Percentiles rank a stretch among this genome's conserved stretches.
Conservation (phyloP, 139 green algal species). For the Micromonas commoda region DNA sequence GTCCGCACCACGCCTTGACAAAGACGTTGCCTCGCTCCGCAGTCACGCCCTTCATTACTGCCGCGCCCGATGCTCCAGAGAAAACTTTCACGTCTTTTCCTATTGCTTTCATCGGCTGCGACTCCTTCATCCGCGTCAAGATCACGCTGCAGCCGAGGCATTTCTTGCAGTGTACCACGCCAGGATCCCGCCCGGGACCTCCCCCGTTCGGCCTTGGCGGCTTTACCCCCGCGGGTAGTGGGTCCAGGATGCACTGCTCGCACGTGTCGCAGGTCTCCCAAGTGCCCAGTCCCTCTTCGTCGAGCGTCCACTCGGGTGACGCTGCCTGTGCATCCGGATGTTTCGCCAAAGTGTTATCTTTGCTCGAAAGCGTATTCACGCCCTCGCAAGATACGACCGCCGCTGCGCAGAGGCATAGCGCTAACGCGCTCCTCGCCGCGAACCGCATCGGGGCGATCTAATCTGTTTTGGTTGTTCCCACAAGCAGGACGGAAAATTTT, state of each 20-base stretch:
- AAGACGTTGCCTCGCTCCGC: not conserved
- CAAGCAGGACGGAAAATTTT: too few species aligned
- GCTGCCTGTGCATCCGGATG: not conserved
- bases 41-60: not conserved
- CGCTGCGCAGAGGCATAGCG: too few species aligned
- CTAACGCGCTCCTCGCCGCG: too few species aligned
- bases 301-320: not conserved
- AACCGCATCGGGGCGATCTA: too few species aligned
- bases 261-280: constrained; percentile 20
- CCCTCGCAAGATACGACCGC: too few species aligned
- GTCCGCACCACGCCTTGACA: constrained; percentile 25
- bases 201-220: not conserved
- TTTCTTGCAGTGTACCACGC: not conserved
- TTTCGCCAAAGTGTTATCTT: too few species aligned
- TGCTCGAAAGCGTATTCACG: too few species aligned
- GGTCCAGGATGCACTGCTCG: not conserved
- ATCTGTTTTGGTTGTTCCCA: too few species aligned
- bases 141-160: constrained; percentile 18
- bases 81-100: not conserved
- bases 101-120: not conserved
- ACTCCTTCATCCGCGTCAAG: not conserved
- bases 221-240: not conserved
- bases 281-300: not conserved
- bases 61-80: not conserved
- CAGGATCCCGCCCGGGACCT: not conserved